Percentiles rank a stretch among this genome's conserved stretches.
These are phyloP conservation scores for Sarcodon aspratus DNA, from an alignment of 768 basidiomycete species.

Conservation along the genomic window DNA sequence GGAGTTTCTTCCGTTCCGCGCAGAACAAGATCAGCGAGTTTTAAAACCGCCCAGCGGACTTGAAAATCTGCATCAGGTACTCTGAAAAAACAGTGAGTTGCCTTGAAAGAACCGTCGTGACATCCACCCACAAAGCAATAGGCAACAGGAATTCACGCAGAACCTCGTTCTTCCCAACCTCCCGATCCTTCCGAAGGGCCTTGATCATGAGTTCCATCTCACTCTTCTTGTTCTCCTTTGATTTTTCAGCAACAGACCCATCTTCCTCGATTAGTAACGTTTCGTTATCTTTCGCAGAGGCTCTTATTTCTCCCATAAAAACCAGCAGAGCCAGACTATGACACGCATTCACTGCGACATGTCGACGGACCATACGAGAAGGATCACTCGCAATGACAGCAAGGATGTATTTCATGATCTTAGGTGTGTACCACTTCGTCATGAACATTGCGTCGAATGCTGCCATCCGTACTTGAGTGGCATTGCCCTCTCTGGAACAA, in stretches of 20 bases:
- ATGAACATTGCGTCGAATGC: conserved; percentile 93
- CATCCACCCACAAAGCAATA: conserved; percentile 57
- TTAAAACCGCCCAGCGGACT: conserved; percentile 85
- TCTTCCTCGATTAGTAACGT: conserved; percentile 81
- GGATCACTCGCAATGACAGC: conserved; percentile 80
- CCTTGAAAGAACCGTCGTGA: neutral
- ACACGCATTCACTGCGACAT: conserved; percentile 78
- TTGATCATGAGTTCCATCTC: conserved; percentile 82
- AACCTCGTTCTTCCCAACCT: conserved; percentile 70
- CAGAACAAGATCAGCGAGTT: conserved; percentile 83
- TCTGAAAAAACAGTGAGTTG: conserved; percentile 24
- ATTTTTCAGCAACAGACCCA: conserved; percentile 56
- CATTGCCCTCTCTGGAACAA: conserved; percentile 76
- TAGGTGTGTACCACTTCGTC: conserved; percentile 77
- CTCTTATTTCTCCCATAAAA: conserved; percentile 86
- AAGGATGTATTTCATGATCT: conserved; percentile 80
- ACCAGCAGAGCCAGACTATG: conserved; percentile 80
- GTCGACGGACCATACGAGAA: conserved; percentile 71
- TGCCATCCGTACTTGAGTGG: conserved; percentile 79
- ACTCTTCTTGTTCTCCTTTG: conserved; percentile 69
- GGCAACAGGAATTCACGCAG: conserved; percentile 76
- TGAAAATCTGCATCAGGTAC: conserved; percentile 73
- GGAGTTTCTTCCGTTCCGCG: conserved; percentile 73
- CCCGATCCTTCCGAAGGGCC: conserved; percentile 76
- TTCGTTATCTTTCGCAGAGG: conserved; percentile 60